Base-by-base conservation (phyloP, 495 filamentous ascomycete species). In the Penicillium subrubescens region DNA sequence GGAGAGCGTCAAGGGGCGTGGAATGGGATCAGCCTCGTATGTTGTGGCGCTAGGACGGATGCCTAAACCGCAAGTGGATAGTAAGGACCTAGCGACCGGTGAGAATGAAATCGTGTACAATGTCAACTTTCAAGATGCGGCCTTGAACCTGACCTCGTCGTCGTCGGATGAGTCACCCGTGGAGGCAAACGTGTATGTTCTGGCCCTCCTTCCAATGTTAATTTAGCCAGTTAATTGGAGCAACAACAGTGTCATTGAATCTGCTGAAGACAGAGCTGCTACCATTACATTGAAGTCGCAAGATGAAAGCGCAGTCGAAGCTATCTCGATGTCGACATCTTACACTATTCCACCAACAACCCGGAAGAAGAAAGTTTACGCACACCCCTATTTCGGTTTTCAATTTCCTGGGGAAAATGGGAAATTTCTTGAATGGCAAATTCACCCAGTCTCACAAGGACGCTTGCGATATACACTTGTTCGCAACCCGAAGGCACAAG, bases 391-490 rank as follows among this genome's bases (percentile, higher is more conserved):
- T 31, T 59, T 59, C 39, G 39, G 39, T 44, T 59, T 59, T 21
- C 56, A 44, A 7, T 5, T 44, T 12, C 56, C 56, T 2, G 56
- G 39, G 6, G 56, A 59, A 19, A 14, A 19, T 2, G n/a, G 29
- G 2, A 11, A 5, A 1, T 34, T 10, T 2, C 29, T 59, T 19
- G 56, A 59, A 59, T 59, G 56, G 56, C 56, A 59, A 29, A 46
- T 59, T 41, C 56, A 59, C 17, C 56, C 56, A 11, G 6, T 59
- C 6, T 11, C 56, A 11, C 37, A 46, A 8, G 56, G 56, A 44
- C 56, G 56, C 39, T 46, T 59, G 25, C 56, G 56, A 48, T 59
- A 59, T 59, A 59, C 57, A 21, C 57, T 59, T 35, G 57, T 48
- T 23, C 57, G 57, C 15, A 25, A 48, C 57, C 41, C 39, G 35